These are phyloP conservation scores for Diaporthe batatas DNA, from an alignment of 2,329 filamentous ascomycete genomes.

Conservation along the genomic window DNA sequence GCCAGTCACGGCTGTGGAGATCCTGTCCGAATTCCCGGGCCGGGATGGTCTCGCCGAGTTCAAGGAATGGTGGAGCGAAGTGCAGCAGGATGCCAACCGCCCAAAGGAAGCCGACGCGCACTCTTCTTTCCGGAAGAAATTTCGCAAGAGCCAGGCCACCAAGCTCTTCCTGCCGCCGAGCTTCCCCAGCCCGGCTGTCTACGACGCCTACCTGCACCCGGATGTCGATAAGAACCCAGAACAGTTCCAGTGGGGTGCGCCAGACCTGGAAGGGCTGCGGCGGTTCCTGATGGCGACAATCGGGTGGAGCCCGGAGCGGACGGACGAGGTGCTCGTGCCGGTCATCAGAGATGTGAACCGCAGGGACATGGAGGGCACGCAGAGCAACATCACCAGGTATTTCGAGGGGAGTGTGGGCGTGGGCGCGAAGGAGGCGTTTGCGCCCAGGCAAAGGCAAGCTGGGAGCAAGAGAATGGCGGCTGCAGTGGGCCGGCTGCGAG, in stretches of 20 bases:
- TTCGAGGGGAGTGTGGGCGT: conserved; percentile 81
- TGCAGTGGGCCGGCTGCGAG: conserved; percentile 77
- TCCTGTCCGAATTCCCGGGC: conserved; percentile 87
- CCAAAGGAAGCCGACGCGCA: conserved; percentile 71
- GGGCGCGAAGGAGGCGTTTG: conserved; percentile 77
- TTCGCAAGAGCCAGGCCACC: conserved; percentile 80
- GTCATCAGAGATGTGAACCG: conserved; percentile 97
- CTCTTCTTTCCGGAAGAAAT: conserved; percentile 84
- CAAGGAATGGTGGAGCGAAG: conserved; percentile 86
- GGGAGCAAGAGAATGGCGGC: conserved; percentile 83
- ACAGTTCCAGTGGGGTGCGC: conserved; percentile 94
- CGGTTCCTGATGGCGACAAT: conserved; percentile 91
- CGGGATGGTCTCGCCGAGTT: conserved; percentile 77
- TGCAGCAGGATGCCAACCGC: conserved; percentile 76
- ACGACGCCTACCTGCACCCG: conserved; percentile 85
- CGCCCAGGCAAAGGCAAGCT: conserved; percentile 73
- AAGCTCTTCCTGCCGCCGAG: conserved; percentile 87
- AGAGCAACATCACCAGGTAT: conserved; percentile 95
- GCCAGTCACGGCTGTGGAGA: conserved; percentile 93
- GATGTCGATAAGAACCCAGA: conserved; percentile 86
- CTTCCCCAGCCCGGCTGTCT: conserved; percentile 85
- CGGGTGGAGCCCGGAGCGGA: conserved; percentile 91
- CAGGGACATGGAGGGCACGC: conserved; percentile 88
- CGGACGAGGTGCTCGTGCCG: conserved; percentile 94
- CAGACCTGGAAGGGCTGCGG: conserved; percentile 87